These are phyloP conservation scores for Eucalyptus sp. DNA, from an alignment of 345 rosid genomes.

Conservation along the genomic window DNA sequence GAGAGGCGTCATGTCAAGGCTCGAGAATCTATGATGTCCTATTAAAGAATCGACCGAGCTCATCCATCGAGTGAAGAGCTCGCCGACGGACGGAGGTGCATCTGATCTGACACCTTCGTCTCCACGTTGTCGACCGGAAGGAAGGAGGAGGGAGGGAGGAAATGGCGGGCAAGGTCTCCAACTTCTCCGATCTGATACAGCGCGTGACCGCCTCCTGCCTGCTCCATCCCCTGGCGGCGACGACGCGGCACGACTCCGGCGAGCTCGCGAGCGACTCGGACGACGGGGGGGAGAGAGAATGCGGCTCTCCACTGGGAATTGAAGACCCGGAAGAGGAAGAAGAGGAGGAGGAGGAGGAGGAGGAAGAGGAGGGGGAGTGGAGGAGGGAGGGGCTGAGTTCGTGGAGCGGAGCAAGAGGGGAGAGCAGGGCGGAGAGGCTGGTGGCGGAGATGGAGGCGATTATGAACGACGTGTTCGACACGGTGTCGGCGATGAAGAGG, in stretches of 20 bases:
- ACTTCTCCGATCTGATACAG: slow-evolving; percentile 80
- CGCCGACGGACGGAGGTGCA: neutral
- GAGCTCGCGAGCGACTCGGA: slow-evolving; percentile 10
- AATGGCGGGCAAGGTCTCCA: slow-evolving; percentile 43
- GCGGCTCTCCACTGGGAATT: neutral
- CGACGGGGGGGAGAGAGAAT: slow-evolving; percentile 3
- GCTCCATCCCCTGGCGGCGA: slow-evolving; percentile 71
- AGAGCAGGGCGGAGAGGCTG: neutral
- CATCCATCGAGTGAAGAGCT: neutral
- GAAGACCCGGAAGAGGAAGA: neutral
- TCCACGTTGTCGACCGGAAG: neutral
- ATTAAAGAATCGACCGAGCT: neutral
- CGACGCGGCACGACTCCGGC: slow-evolving; percentile 24
- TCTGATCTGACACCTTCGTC: neutral
- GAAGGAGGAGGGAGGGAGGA: neutral
- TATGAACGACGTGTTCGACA: slow-evolving; percentile 68
- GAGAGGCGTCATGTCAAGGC: neutral
- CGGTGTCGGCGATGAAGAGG: slow-evolving; percentile 55
- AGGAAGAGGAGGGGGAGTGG: slow-evolving; percentile 1
- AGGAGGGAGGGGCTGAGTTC: neutral
- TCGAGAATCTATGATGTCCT: neutral
- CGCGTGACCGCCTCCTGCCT: slow-evolving; percentile 82
- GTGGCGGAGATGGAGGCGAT: slow-evolving; percentile 45
- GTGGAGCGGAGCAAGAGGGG: neutral
- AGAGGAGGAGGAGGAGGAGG: slow-evolving; percentile 3